These are phyloP conservation scores for Skeletonema potamos DNA, from an alignment of 108 stramenopile species.

Conservation along the genomic window DNA sequence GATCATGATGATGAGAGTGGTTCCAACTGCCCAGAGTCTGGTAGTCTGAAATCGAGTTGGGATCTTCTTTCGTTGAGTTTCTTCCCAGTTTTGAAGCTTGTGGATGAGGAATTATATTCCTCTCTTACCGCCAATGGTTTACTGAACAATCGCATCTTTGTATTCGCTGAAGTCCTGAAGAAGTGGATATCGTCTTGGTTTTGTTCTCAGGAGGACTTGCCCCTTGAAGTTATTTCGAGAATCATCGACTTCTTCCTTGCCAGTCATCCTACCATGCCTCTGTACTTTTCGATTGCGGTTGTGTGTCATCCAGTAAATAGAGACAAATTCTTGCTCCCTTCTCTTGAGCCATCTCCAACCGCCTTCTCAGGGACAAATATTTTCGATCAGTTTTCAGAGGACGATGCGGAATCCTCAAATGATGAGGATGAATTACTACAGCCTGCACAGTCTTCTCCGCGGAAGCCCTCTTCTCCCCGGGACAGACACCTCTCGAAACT, in stretches of 20 bases:
- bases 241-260: constrained; percentile 34
- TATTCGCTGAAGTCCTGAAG: constrained; percentile 15
- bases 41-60: not conserved
- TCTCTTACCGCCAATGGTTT: constrained; percentile 2
- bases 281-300: constrained; percentile 24
- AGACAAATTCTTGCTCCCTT: constrained; percentile 5
- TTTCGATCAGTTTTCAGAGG: not conserved
- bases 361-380: not conserved
- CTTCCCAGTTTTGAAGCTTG: constrained; percentile 15
- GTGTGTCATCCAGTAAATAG: constrained; percentile 26
- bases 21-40: not conserved
- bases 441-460: not conserved
- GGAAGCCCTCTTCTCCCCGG: not conserved
- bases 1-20: not conserved
- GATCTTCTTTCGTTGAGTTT: constrained; percentile 11
- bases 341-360: not conserved
- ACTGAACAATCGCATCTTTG: not conserved
- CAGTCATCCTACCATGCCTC: constrained; percentile 33
- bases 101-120: constrained; percentile 20
- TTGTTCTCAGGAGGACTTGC: constrained; percentile 11
- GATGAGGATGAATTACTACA: not conserved
- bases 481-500: not conserved
- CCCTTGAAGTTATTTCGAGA: constrained; percentile 14
- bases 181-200: constrained; percentile 35
- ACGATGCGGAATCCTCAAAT: not conserved